Conservation (phyloP, 805 yeast species). For the Candida boidinii region DNA sequence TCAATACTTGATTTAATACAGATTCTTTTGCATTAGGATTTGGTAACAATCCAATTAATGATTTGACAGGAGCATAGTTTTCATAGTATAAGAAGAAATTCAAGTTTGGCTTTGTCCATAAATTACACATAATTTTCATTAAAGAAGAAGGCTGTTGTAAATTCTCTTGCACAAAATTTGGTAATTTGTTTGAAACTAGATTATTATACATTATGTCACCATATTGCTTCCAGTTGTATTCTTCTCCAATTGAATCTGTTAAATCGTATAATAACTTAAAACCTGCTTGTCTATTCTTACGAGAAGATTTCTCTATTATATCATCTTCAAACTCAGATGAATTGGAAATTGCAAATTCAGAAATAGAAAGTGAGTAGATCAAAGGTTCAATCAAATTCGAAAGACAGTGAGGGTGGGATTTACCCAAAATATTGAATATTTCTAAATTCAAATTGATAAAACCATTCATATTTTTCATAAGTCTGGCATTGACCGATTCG, state of each 20-base stretch:
- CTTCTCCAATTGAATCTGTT: slow-evolving; percentile 42
- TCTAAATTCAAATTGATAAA: slow-evolving; percentile 55
- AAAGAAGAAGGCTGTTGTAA: slow-evolving; percentile 77
- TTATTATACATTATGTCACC: slow-evolving; percentile 40
- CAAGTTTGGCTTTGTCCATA: slow-evolving; percentile 43
- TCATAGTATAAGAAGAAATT: slow-evolving; percentile 47
- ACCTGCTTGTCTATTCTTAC: slow-evolving; percentile 57
- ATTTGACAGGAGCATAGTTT: slow-evolving; percentile 41
- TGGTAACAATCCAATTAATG: slow-evolving; percentile 47
- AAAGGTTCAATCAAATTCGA: slow-evolving; percentile 48
- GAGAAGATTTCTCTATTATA: slow-evolving; percentile 35
- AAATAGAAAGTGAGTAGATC: slow-evolving; percentile 41
- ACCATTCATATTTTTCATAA: slow-evolving; percentile 50
- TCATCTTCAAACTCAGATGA: slow-evolving; percentile 12
- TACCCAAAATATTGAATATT: slow-evolving; percentile 50
- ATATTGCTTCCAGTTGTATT: slow-evolving; percentile 47
- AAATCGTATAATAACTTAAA: slow-evolving; percentile 53
- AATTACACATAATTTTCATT: slow-evolving; percentile 51
- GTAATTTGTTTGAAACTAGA: slow-evolving; percentile 59
- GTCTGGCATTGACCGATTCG: slow-evolving; percentile 19
- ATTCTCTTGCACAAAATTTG: slow-evolving; percentile 64
- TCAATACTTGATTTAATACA: slow-evolving; percentile 48
- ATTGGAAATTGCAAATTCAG: slow-evolving; percentile 35
- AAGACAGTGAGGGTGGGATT: slow-evolving; percentile 40
- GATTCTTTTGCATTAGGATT: slow-evolving; percentile 55